Evolutionary conservation across 2,329 filamentous ascomycete species (phyloP).

Genomic region (Talaromyces sp.): DNA sequence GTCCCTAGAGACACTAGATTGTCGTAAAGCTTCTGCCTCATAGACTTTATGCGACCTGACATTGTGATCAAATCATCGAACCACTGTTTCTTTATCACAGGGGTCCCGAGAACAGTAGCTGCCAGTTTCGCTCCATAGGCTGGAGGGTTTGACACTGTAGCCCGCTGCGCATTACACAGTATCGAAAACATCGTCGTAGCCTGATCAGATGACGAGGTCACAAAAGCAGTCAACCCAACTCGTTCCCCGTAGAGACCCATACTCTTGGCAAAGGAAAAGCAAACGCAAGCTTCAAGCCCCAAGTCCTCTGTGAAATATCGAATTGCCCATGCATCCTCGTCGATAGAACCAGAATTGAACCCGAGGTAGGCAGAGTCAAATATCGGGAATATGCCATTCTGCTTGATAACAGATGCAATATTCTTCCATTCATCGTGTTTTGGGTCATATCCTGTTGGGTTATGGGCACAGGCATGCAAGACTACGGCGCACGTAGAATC

Average conservation of each 20-base stretch:
- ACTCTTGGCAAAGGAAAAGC: slow-evolving; percentile 56
- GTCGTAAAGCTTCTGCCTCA: slow-evolving; percentile 70
- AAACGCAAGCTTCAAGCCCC: slow-evolving; percentile 62
- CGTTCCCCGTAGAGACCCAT: slow-evolving; percentile 27
- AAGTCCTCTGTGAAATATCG: slow-evolving; percentile 76
- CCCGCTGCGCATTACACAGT: slow-evolving; percentile 57
- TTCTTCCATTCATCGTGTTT: slow-evolving; percentile 87
- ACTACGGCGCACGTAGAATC: slow-evolving; percentile 76
- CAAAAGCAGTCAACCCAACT: slow-evolving; percentile 15
- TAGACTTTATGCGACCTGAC: slow-evolving; percentile 85
- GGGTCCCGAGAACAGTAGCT: slow-evolving; percentile 71
- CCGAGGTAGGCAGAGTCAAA: slow-evolving; percentile 27
- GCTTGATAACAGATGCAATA: slow-evolving; percentile 67
- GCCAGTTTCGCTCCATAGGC: slow-evolving; percentile 87
- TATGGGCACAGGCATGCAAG: slow-evolving; percentile 91
- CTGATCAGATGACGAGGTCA: slow-evolving; percentile 8
- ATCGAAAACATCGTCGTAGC: slow-evolving; percentile 16
- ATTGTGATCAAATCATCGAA: slow-evolving; percentile 82
- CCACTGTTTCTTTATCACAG: slow-evolving; percentile 75
- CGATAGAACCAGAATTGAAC: slow-evolving; percentile 16
- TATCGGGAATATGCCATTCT: slow-evolving; percentile 82
- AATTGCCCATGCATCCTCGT: slow-evolving; percentile 60
- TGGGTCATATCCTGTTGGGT: slow-evolving; percentile 92
- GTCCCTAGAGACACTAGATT: slow-evolving; percentile 77
- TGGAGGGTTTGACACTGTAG: slow-evolving; percentile 91